phyloP scores from a whole-genome alignment of 139 green algal genomes.

The Asterochloris sp. region DNA sequence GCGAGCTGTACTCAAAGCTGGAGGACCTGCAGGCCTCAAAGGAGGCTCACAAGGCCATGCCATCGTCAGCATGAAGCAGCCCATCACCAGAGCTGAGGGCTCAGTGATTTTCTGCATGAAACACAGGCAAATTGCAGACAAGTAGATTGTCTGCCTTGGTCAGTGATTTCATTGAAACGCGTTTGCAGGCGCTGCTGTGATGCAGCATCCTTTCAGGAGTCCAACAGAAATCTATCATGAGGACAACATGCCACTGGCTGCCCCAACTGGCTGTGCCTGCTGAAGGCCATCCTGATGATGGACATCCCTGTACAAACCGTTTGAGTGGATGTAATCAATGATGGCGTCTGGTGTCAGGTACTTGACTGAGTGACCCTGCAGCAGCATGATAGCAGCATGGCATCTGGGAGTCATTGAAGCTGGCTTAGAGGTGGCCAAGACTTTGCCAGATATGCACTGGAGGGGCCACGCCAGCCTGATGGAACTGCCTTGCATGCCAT shows the following conservation, averaged over 20 bases:
- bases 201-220: not conserved
- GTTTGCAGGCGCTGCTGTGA: not conserved
- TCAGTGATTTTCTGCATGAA: no score
- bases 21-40: no score
- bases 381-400: not conserved
- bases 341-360: slow-evolving; percentile 33
- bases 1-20: no score
- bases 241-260: not conserved
- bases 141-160: no score
- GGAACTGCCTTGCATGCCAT: no score
- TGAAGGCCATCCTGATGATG: not conserved
- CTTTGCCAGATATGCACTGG: not conserved
- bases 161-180: not conserved
- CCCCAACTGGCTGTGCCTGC: not conserved
- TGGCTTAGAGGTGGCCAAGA: not conserved
- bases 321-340: slow-evolving; percentile 29
- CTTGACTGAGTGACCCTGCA: slow-evolving; percentile 28
- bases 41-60: no score
- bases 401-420: not conserved
- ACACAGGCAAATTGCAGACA: no score
- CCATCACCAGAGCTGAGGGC: no score
- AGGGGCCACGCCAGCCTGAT: no score
- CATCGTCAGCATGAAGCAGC: no score
- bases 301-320: slow-evolving; percentile 30
- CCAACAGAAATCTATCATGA: not conserved